phyloP scores from a whole-genome alignment of 192 early-diverging fungal genomes.

The Umbelopsis vinacea region DNA sequence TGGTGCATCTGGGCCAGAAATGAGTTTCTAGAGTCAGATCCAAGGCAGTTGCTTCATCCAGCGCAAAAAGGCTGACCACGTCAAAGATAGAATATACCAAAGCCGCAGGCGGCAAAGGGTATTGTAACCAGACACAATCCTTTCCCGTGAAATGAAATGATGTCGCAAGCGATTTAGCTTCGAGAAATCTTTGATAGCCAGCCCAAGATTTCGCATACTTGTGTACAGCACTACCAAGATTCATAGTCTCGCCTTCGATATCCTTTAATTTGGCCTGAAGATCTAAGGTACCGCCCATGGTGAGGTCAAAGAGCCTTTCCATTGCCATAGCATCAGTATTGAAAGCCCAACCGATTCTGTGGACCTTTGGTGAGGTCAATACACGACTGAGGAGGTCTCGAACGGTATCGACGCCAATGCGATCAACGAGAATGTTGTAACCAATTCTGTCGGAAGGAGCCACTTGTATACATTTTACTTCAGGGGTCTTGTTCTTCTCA shows the following conservation, averaged over 20 bases:
- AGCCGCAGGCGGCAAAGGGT: conserved; percentile 29
- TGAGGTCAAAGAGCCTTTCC: conserved; percentile 15
- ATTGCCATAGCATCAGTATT: conserved; percentile 35
- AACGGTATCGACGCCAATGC: not conserved
- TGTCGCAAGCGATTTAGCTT: conserved; percentile 22
- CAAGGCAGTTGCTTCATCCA: conserved; percentile 24
- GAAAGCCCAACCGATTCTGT: conserved; percentile 36
- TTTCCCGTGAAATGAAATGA: conserved; percentile 22
- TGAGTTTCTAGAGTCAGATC: conserved; percentile 22
- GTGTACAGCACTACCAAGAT: conserved; percentile 26
- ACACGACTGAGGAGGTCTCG: not conserved
- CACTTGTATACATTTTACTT: conserved; percentile 38
- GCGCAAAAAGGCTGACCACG: conserved; percentile 32
- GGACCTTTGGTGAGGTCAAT: not conserved
- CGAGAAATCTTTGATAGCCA: conserved; percentile 29
- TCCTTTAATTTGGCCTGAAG: conserved; percentile 30
- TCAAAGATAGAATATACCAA: conserved; percentile 43
- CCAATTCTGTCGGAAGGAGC: conserved; percentile 27
- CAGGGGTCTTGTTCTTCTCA: conserved; percentile 23
- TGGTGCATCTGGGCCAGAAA: not conserved
- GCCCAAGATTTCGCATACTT: conserved; percentile 33
- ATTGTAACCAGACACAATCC: conserved; percentile 29
- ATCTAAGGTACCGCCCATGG: conserved; percentile 30
- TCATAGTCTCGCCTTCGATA: conserved; percentile 21
- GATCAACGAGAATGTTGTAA: conserved; percentile 32